These are phyloP conservation scores for Apiospora malaysiana DNA, from an alignment of 2,329 filamentous ascomycete genomes.

Conservation along the genomic window DNA sequence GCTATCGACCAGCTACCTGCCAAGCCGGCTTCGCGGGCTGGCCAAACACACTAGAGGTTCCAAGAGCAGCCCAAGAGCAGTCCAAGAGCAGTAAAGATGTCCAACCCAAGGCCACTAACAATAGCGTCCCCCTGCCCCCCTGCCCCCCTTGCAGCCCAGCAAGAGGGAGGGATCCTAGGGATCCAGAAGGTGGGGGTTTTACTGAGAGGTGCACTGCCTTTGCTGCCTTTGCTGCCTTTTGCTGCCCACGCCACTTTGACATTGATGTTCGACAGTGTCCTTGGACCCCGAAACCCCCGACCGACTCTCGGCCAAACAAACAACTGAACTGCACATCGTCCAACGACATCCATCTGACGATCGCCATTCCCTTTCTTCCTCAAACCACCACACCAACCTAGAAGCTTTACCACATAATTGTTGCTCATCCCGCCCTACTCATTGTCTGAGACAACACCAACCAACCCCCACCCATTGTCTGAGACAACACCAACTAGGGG, in stretches of 20 bases:
- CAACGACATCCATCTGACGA: background rate
- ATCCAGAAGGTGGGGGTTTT: background rate
- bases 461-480: conserved; percentile 10
- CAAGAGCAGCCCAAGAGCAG: background rate
- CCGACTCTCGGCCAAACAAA: background rate
- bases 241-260: background rate
- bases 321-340: background rate
- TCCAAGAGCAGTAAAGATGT: background rate
- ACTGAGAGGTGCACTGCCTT: no score
- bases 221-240: no score
- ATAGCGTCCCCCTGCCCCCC: background rate
- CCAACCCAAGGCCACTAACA: conserved; percentile 1
- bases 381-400: background rate
- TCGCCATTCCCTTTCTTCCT: background rate
- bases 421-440: background rate
- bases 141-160: background rate
- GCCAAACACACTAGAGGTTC: background rate
- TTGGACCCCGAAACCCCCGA: conserved; percentile 1
- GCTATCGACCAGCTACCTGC: background rate
- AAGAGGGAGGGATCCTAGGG: background rate
- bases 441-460: background rate
- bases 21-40: conserved; percentile 6
- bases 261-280: background rate
- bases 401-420: no score
- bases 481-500: background rate